Percentiles rank a stretch among this genome's conserved stretches.
Evolutionary conservation across 768 basidiomycete species (phyloP).

Genomic region (Nidula microcarpa): DNA sequence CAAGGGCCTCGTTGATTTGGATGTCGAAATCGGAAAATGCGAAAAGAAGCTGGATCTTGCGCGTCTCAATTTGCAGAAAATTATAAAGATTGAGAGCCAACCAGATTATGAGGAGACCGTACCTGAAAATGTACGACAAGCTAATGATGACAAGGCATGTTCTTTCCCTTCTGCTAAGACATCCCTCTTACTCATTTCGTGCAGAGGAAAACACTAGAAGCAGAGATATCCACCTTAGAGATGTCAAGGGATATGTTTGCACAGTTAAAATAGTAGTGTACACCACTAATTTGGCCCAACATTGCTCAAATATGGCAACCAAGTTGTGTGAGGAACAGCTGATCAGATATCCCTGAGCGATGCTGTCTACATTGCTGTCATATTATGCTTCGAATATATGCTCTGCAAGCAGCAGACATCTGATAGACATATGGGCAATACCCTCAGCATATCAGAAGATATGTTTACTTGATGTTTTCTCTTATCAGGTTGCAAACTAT

Average conservation of each 20-base stretch:
- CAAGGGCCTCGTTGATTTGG: slow-evolving; percentile 87
- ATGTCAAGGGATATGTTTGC: slow-evolving; percentile 74
- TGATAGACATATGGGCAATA: too few relatives aligned
- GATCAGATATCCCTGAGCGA: too few relatives aligned
- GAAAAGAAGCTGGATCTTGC: slow-evolving; percentile 86
- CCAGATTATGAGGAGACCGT: slow-evolving; percentile 79
- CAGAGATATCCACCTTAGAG: slow-evolving; percentile 73
- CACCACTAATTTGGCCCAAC: too few relatives aligned
- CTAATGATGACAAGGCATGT: slow-evolving; percentile 82
- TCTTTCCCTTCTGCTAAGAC: background rate
- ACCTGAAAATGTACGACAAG: slow-evolving; percentile 67
- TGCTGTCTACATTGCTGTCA: too few relatives aligned
- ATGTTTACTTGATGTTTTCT: too few relatives aligned
- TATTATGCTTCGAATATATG: too few relatives aligned
- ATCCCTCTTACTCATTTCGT: slow-evolving; percentile 4
- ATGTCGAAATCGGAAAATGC: slow-evolving; percentile 83
- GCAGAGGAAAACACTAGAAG: slow-evolving; percentile 74
- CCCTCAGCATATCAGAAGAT: too few relatives aligned
- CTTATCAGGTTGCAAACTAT: too few relatives aligned
- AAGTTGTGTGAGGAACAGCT: too few relatives aligned
- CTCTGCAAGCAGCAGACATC: too few relatives aligned
- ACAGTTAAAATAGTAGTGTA: slow-evolving; percentile 44
- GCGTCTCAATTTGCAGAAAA: slow-evolving; percentile 68
- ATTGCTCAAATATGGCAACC: too few relatives aligned
- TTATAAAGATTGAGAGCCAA: slow-evolving; percentile 67